Evolutionary conservation across 208 protist species (phyloP).

Genomic region (Trypanosoma brucei): DNA sequence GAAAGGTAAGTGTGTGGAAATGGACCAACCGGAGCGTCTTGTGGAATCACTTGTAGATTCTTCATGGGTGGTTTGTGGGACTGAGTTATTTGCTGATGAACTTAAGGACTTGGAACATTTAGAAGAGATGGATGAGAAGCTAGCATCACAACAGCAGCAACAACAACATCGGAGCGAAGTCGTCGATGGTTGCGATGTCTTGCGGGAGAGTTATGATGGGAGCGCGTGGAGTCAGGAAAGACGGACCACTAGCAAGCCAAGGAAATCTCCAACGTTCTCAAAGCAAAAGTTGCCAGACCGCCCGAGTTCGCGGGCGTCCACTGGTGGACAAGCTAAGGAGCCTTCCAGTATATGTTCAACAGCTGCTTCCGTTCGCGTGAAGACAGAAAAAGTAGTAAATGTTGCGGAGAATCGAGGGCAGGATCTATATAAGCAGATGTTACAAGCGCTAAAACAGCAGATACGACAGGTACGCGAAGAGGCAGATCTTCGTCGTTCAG

Average conservation of each 20-base stretch:
- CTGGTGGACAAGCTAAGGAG: not conserved
- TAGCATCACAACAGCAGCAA: not conserved
- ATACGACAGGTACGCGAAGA: conserved; percentile 22
- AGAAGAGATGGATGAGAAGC: conserved; percentile 31
- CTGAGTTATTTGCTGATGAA: conserved; percentile 52
- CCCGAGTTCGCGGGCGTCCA: not conserved
- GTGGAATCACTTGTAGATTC: conserved; percentile 33
- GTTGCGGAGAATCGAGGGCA: conserved; percentile 29
- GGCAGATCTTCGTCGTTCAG: conserved; percentile 14
- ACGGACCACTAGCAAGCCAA: not conserved
- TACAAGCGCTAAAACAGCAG: conserved; percentile 31
- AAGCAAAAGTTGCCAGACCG: not conserved
- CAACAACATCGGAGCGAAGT: conserved; percentile 22
- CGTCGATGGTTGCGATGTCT: conserved; percentile 18
- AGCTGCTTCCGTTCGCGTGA: conserved; percentile 11
- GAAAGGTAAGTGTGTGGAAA: no score
- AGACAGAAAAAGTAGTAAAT: conserved; percentile 38
- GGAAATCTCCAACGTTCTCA: not conserved
- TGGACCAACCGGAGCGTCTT: conserved; percentile 33
- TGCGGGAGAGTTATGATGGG: not conserved
- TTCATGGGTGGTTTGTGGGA: conserved; percentile 40
- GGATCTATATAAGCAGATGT: conserved; percentile 33
- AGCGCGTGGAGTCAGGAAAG: not conserved
- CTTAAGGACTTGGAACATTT: conserved; percentile 53
- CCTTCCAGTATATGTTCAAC: not conserved